phyloP scores from a whole-genome alignment of 139 green algal genomes.

The Auxenochlorella pyrenoidosa region DNA sequence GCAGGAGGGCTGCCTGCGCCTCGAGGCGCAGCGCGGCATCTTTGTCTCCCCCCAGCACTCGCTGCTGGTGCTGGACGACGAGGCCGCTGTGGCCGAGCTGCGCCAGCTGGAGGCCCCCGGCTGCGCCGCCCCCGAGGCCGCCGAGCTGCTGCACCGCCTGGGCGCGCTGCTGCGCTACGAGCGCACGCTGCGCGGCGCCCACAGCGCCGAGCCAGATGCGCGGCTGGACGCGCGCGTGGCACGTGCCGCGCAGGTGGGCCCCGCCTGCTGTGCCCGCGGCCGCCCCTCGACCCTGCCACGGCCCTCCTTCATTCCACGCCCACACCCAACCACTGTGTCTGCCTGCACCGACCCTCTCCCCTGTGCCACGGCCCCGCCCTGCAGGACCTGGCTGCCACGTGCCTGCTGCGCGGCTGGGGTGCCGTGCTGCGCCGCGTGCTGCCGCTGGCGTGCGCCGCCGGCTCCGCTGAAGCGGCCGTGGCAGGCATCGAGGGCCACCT shows the following conservation, averaged over 20 bases:
- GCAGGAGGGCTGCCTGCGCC: slow-evolving; percentile 3
- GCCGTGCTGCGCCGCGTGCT: slow-evolving; percentile 31
- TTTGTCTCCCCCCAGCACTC: background rate
- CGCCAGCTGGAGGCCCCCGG: slow-evolving; percentile 30
- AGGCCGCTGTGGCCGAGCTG: slow-evolving; percentile 44
- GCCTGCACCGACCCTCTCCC: no score
- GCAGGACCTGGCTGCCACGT: slow-evolving; percentile 30
- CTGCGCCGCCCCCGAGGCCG: background rate
- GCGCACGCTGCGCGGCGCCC: background rate
- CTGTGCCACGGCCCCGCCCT: background rate
- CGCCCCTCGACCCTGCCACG: no score
- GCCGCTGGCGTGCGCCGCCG: background rate
- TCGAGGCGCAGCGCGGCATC: slow-evolving; percentile 33
- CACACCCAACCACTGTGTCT: no score
- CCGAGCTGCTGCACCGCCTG: slow-evolving; percentile 23
- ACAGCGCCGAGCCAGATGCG: no score
- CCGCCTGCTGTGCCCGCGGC: no score
- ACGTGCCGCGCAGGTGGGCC: background rate
- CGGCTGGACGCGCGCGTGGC: background rate
- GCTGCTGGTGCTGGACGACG: slow-evolving; percentile 45
- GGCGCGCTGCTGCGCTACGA: slow-evolving; percentile 25
- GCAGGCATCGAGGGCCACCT: background rate
- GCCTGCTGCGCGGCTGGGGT: slow-evolving; percentile 22
- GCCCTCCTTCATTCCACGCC: no score
- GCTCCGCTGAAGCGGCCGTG: background rate